Percentiles rank a stretch among this genome's conserved stretches.
Evolutionary conservation across 805 yeast genomes (phyloP).

Genomic region (Yamadazyma philogaea): DNA sequence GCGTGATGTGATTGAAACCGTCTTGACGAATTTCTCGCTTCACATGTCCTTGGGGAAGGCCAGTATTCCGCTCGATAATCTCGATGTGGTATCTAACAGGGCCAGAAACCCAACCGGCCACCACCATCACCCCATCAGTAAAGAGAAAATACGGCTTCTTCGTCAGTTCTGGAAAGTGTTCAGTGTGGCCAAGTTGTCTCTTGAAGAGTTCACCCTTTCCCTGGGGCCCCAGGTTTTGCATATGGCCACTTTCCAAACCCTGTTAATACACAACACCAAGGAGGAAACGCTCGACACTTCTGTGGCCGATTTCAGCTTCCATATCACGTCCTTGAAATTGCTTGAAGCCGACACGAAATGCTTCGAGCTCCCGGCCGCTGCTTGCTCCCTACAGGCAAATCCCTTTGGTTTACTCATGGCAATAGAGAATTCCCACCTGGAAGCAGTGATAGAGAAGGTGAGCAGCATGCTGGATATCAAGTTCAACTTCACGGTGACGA

Average conservation of each 20-base stretch:
- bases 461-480: conserved; percentile 8
- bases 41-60: conserved; percentile 18
- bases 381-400: conserved; percentile 23
- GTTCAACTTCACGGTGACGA: conserved; percentile 24
- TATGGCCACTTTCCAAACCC: conserved; percentile 21
- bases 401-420: conserved; percentile 22
- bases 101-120: neutral
- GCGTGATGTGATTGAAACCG: conserved; percentile 10
- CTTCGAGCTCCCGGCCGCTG: conserved; percentile 35
- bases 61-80: conserved; percentile 18
- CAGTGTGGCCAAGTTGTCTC: conserved; percentile 15
- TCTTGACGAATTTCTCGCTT: conserved; percentile 15
- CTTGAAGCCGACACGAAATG: conserved; percentile 28
- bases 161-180: conserved; percentile 13
- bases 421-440: conserved; percentile 12
- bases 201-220: conserved; percentile 26
- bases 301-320: conserved; percentile 16
- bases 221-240: conserved; percentile 17
- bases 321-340: conserved; percentile 28
- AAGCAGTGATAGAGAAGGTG: conserved; percentile 1
- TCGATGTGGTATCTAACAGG: neutral
- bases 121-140: conserved; percentile 12
- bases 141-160: conserved; percentile 1
- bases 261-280: conserved; percentile 12
- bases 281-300: conserved; percentile 7